Base-by-base conservation (phyloP, 1,284 basidiomycete species). In the Blastosporella zonata region DNA sequence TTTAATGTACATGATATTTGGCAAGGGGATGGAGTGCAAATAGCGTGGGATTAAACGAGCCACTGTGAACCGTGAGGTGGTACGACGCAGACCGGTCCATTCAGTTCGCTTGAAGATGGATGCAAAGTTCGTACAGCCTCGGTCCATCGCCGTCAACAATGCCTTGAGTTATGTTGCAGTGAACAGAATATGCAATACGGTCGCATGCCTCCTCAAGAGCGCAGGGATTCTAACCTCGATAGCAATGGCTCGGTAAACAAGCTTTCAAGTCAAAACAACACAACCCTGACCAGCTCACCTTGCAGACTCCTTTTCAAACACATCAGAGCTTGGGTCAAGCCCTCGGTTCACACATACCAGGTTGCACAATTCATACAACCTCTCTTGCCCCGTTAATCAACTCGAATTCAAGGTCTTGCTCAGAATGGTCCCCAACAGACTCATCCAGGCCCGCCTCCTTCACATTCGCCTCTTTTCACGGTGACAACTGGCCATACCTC, bases 311-410 rank as follows among this genome's bases (percentile, higher is more conserved):
- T 54, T 76, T 74, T 59, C 71, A 71, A 58, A 59, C 69, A 33
- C 74, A 77, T 67, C 74, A 72, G 65, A 72, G 72, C 56, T 60
- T 78, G 50, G 70, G 70, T 27, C 74, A 77, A 58, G 76, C 75
- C 33, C 64, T 78, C 46, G 72, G 70, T 43, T 53, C 60, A 9
- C 71, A 72, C 61, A 60, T 71, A 44, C 56, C 65, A 50, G 63
- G 62, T 56, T 57, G 60, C 44, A 56, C 59, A 17, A 55, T 52
- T 40, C 46, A 46, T 40, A 47, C 54, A 37, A 44, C 58, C 10
- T 49, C 57, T 15, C 66, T 68, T 55, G 49, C 44, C 52, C 62
- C 62, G 50, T 55, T 28, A 46, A 8, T 71, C 69, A 36, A 64
- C 62, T 36, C 65, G 64, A 12, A 64, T 67, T 1, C 66, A 69